A percentile compares a stretch with the other conserved stretches of the same genome.
phyloP scores from a whole-genome alignment of 2,329 filamentous ascomycete species.

The Xylaria sp. region DNA sequence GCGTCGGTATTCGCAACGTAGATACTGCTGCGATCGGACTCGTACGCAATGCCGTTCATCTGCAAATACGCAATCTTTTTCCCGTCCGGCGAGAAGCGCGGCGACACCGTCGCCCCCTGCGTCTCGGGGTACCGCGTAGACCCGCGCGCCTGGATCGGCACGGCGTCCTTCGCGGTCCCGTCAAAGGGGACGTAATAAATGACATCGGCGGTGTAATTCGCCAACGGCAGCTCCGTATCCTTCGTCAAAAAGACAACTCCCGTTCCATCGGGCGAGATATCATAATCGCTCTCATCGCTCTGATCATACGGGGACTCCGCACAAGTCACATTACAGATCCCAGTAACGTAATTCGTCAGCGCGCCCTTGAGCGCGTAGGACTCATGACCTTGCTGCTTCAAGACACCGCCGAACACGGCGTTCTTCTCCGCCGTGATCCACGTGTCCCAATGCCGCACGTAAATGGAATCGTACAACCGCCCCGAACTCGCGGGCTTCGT shows the following conservation, averaged over 20 bases:
- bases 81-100: slow-evolving; percentile 53
- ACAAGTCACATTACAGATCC: slow-evolving; percentile 32
- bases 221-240: slow-evolving; percentile 48
- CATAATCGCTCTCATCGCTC: slow-evolving; percentile 55
- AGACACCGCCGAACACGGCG: slow-evolving; percentile 54
- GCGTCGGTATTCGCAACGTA: slow-evolving; percentile 43
- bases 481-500: slow-evolving; percentile 44
- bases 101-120: slow-evolving; percentile 33
- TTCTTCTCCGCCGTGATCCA: slow-evolving; percentile 52
- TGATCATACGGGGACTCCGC: slow-evolving; percentile 45
- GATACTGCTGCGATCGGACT: slow-evolving; percentile 38
- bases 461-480: slow-evolving; percentile 51
- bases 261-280: slow-evolving; percentile 44
- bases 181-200: slow-evolving; percentile 34
- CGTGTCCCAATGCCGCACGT: slow-evolving; percentile 56
- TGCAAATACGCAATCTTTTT: slow-evolving; percentile 55
- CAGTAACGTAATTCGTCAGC: slow-evolving; percentile 34
- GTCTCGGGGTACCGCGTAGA: slow-evolving; percentile 30
- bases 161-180: slow-evolving; percentile 30
- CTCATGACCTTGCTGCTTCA: slow-evolving; percentile 32
- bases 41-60: slow-evolving; percentile 56
- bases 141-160: slow-evolving; percentile 33
- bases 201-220: slow-evolving; percentile 44
- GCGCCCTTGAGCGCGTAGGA: slow-evolving; percentile 29
- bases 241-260: slow-evolving; percentile 51